Percentiles rank a stretch among this genome's conserved stretches.
phyloP scores from a whole-genome alignment of 2,329 filamentous ascomycete species.

The Microcyclosporella mali region DNA sequence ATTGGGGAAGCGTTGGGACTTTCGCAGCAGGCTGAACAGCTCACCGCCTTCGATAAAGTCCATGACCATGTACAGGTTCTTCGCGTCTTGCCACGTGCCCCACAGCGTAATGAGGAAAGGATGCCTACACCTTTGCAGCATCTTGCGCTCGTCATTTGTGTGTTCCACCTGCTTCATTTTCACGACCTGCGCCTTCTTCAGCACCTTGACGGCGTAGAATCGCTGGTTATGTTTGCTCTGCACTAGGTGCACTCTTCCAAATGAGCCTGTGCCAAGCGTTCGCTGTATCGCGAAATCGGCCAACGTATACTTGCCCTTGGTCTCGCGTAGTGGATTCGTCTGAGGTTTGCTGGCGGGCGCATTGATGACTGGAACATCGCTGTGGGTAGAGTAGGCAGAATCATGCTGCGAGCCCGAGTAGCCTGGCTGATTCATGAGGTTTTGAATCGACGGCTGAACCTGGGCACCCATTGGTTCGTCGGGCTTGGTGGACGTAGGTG shows the following conservation, averaged over 20 bases:
- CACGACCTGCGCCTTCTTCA: constrained; percentile 97
- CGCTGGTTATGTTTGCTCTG: constrained; percentile 97
- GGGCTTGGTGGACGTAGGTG: constrained; percentile 8
- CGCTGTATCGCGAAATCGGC: constrained; percentile 83
- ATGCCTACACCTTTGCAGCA: constrained; percentile 95
- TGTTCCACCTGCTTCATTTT: constrained; percentile 99
- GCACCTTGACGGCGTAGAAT: constrained; percentile 96
- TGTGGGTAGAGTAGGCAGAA: constrained; percentile 28
- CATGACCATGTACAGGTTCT: constrained; percentile 99
- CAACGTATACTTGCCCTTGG: constrained; percentile 95
- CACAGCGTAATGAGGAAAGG: constrained; percentile 96
- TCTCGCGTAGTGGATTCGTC: constrained; percentile 54
- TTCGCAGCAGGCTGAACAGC: constrained; percentile 87
- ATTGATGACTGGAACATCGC: constrained; percentile 33
- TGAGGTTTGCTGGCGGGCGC: constrained; percentile 26
- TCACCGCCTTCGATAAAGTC: constrained; percentile 99
- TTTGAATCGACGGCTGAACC: constrained; percentile 74
- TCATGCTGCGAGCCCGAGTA: constrained; percentile 37
- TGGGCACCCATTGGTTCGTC: constrained; percentile 37
- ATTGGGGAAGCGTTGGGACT: constrained; percentile 98
- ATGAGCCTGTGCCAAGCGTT: constrained; percentile 92
- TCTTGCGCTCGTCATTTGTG: constrained; percentile 93
- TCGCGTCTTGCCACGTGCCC: constrained; percentile 95
- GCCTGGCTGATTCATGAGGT: constrained; percentile 64
- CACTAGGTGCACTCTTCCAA: constrained; percentile 91